Evolutionary conservation across 1,139 yeast species (phyloP).

Genomic region (Candida neerlandica): DNA sequence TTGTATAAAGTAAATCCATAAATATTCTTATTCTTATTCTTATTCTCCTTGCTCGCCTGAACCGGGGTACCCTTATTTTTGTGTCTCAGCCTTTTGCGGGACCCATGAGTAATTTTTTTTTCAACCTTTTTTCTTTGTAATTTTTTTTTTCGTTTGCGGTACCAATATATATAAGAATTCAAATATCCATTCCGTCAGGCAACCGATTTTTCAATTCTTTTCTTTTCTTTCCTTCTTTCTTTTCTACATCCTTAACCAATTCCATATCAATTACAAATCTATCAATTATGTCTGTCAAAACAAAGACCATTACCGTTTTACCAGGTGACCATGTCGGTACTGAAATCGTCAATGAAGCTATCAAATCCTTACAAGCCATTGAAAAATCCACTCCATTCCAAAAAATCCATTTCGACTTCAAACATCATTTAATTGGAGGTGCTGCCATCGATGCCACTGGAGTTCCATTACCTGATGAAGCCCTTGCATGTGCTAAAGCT

Average conservation of each 20-base stretch:
- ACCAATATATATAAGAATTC: background rate
- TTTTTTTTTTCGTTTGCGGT: too few species aligned
- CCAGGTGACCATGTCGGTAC: slow-evolving; percentile 98
- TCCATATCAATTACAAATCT: background rate
- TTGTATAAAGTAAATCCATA: background rate
- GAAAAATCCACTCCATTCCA: slow-evolving; percentile 58
- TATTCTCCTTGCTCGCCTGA: background rate
- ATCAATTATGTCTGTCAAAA: slow-evolving; percentile 20
- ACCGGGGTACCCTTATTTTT: background rate
- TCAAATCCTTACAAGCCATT: slow-evolving; percentile 84
- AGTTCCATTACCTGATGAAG: slow-evolving; percentile 83
- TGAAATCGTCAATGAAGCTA: slow-evolving; percentile 86
- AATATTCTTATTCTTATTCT: too few species aligned
- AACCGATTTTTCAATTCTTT: slow-evolving; percentile 1
- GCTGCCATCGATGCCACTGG: slow-evolving; percentile 99
- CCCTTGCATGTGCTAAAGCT: slow-evolving; percentile 80
- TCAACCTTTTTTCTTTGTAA: too few species aligned
- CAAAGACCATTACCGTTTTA: slow-evolving; percentile 77
- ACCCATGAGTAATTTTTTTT: too few species aligned
- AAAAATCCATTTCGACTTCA: slow-evolving; percentile 68
- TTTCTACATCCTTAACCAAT: background rate
- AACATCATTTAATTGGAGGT: slow-evolving; percentile 90
- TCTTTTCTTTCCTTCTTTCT: background rate
- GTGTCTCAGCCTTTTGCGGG: too few species aligned
- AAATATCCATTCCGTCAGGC: background rate